Percentiles rank a stretch among this genome's conserved stretches.
phyloP scores from a whole-genome alignment of 2,329 filamentous ascomycete species.

The Intubia oerlemansii region DNA sequence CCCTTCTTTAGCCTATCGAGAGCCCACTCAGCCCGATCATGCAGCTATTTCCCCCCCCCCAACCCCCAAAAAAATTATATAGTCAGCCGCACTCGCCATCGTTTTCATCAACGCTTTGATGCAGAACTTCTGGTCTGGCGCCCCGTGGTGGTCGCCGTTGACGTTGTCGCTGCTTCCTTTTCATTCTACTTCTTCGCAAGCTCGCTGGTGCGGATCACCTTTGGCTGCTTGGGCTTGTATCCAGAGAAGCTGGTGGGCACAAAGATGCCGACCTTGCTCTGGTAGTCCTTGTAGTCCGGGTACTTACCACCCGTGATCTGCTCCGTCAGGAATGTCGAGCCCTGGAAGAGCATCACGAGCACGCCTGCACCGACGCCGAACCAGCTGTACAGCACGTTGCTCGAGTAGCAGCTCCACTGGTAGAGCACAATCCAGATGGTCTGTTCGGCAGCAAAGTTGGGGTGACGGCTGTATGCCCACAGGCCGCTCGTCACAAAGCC shows the following conservation, averaged over 20 bases:
- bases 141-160: no score
- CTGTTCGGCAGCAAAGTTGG: slow-evolving; percentile 89
- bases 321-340: slow-evolving; percentile 77
- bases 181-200: slow-evolving; percentile 24
- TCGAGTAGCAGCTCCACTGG: slow-evolving; percentile 64
- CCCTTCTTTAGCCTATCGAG: no score
- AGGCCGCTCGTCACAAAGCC: slow-evolving; percentile 73
- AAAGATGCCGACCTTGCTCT: slow-evolving; percentile 64
- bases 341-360: slow-evolving; percentile 69
- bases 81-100: no score
- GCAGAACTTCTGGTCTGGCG: no score
- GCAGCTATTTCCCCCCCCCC: no score
- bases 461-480: slow-evolving; percentile 77
- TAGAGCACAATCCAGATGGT: slow-evolving; percentile 76
- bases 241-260: slow-evolving; percentile 35
- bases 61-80: no score
- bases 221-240: slow-evolving; percentile 22
- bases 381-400: slow-evolving; percentile 57
- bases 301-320: slow-evolving; percentile 64
- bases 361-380: slow-evolving; percentile 44
- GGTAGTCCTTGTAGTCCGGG: slow-evolving; percentile 68
- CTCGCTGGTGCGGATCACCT: slow-evolving; percentile 28
- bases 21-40: no score
- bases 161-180: no score
- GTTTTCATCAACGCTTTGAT: no score